These are phyloP conservation scores for Fomitopsis betulina DNA, from an alignment of 1,284 basidiomycete species.

Conservation along the genomic window DNA sequence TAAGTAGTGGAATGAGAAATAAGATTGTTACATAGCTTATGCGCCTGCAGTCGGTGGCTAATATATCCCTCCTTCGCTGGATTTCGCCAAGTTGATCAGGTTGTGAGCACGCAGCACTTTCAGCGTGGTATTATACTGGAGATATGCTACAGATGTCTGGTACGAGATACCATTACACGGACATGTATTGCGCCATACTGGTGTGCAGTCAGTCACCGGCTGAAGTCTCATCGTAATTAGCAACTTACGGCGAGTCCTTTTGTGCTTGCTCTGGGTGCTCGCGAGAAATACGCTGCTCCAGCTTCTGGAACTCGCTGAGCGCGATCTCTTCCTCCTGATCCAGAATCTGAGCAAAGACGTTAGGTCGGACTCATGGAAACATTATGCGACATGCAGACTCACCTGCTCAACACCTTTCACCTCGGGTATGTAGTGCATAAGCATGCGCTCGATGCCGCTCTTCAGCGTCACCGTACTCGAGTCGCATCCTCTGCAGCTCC, in stretches of 20 bases:
- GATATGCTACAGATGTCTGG: not conserved
- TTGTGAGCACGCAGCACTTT: too few species aligned
- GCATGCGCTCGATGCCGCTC: conserved; percentile 95
- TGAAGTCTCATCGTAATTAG: not conserved
- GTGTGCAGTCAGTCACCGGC: not conserved
- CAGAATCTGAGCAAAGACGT: conserved; percentile 53
- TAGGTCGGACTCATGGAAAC: not conserved
- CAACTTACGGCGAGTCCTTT: conserved; percentile 15
- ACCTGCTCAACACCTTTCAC: conserved; percentile 97
- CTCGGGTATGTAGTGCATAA: conserved; percentile 99
- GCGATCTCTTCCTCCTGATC: conserved; percentile 91
- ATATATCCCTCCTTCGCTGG: too few species aligned
- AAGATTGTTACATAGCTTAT: too few species aligned
- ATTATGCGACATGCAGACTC: conserved; percentile 18
- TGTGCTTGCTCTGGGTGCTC: conserved; percentile 39
- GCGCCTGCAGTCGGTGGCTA: too few species aligned
- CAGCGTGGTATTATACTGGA: not conserved
- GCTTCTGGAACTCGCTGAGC: conserved; percentile 86
- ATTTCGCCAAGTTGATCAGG: too few species aligned
- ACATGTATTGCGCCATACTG: conserved; percentile 78
- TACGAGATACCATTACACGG: conserved; percentile 26
- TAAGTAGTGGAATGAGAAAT: too few species aligned
- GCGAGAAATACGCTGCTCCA: conserved; percentile 73
- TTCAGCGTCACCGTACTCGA: conserved; percentile 94
- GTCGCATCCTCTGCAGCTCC: conserved; percentile 92